Evolutionary conservation across 1,284 basidiomycete species (phyloP).

Genomic region (Cutaneotrichosporon spelunceum): DNA sequence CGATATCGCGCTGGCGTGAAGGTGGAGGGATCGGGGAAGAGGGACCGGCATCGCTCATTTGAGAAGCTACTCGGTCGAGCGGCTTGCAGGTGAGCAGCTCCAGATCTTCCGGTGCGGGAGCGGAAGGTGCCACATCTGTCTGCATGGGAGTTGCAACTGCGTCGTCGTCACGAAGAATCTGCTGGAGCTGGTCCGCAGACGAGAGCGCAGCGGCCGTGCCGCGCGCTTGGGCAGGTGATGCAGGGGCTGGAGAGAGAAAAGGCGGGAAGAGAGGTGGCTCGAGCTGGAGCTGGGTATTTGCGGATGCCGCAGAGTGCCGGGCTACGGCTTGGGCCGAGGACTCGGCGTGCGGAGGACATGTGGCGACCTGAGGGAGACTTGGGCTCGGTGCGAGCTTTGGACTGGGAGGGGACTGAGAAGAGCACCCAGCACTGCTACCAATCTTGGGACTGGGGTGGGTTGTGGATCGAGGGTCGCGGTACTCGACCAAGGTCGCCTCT

Average conservation of each 20-base stretch:
- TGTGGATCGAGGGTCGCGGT: constrained; percentile 15
- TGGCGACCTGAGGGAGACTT: constrained; percentile 5
- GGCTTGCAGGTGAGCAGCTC: constrained; percentile 22
- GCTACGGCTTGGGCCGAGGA: constrained; percentile 20
- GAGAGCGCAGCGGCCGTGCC: constrained; percentile 11
- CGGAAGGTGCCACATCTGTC: not conserved
- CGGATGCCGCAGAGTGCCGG: not conserved
- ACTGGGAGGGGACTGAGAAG: constrained; percentile 15
- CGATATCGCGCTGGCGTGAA: not conserved
- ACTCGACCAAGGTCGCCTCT: constrained; percentile 6
- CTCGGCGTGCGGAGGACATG: constrained; percentile 20
- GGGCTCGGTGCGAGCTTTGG: constrained; percentile 21
- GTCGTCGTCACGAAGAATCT: constrained; percentile 17
- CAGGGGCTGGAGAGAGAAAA: constrained; percentile 22
- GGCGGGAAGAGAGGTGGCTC: constrained; percentile 23
- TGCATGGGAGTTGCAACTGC: not conserved
- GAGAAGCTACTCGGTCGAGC: constrained; percentile 20
- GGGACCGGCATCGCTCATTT: not conserved
- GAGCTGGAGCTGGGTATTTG: constrained; percentile 1
- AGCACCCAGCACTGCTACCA: not conserved
- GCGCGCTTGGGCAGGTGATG: constrained; percentile 2
- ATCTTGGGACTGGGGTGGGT: constrained; percentile 18
- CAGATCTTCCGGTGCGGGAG: constrained; percentile 5
- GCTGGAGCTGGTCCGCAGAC: constrained; percentile 20
- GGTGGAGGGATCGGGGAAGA: not conserved